phyloP scores from a whole-genome alignment of 1,284 basidiomycete species.

The Melanopsichium pennsylvanicum region DNA sequence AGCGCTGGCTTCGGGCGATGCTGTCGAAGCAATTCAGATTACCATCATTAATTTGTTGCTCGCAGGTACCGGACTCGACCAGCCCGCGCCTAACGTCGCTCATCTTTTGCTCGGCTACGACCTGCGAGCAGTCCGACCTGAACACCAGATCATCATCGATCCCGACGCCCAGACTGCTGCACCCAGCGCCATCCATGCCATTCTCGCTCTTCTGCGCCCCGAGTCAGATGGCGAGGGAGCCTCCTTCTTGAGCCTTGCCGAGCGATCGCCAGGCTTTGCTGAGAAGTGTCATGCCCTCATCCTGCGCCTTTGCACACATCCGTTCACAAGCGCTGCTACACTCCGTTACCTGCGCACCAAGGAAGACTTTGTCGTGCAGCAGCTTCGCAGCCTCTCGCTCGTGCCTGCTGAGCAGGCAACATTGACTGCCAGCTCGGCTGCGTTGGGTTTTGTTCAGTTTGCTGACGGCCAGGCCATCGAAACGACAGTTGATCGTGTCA shows the following conservation, averaged over 20 bases:
- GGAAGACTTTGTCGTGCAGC: constrained; percentile 87
- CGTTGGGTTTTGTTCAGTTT: constrained; percentile 76
- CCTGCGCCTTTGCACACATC: constrained; percentile 84
- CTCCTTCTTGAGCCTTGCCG: constrained; percentile 38
- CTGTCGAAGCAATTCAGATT: constrained; percentile 76
- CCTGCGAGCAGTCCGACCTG: constrained; percentile 68
- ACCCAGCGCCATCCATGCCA: constrained; percentile 73
- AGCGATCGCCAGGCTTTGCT: constrained; percentile 75
- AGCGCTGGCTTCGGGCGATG: constrained; percentile 62
- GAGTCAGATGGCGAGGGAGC: constrained; percentile 26
- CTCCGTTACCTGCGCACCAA: constrained; percentile 87
- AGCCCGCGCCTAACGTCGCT: constrained; percentile 82
- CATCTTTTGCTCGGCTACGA: constrained; percentile 87
- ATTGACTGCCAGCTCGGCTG: constrained; percentile 47
- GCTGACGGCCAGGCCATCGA: constrained; percentile 76
- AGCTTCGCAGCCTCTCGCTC: constrained; percentile 76
- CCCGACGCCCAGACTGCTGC: constrained; percentile 68
- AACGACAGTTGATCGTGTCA: constrained; percentile 78
- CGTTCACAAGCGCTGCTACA: constrained; percentile 80
- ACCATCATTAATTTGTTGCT: constrained; percentile 87
- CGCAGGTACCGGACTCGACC: constrained; percentile 75
- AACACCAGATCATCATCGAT: constrained; percentile 68
- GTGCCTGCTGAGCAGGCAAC: constrained; percentile 43
- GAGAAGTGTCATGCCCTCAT: constrained; percentile 86
- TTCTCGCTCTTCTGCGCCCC: constrained; percentile 69